Base-by-base conservation (phyloP, 2,329 filamentous ascomycete species). In the Fusarium sacchari region DNA sequence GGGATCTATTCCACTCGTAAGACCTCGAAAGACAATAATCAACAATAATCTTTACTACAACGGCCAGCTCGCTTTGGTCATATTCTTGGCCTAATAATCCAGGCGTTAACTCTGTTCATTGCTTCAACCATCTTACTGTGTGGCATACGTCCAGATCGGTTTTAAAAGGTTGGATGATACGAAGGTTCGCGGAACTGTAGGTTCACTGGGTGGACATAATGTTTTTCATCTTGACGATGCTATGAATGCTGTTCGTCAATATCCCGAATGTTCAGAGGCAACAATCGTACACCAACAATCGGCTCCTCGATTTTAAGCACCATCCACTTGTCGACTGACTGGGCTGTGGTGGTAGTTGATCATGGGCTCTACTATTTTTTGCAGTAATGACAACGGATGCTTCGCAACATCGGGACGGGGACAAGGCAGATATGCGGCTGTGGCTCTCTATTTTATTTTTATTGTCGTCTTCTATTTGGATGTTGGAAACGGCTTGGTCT, bases 1-100 rank as follows among this genome's bases (percentile, higher is more conserved):
- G 96, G 96, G 96, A 99, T 84, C 84, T 99, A 34, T 97, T 98
- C 83, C 96, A 98, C 85, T 97, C 95, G 71, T 98, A 84, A 44
- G 30, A 32, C 89, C 61, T 49, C 28, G 47, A 62, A 58, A 57
- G 40, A 64, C 57, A 50, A 69, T 37, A 59, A 66, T 49, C 57
- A 53, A 69, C 69, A 72, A 72, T 72, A 67, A 64, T 70, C 73
- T 77, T 73, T 69, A 69, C 56, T 66, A 57, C 52, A 55, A 57
- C 64, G 64, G 67, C 65, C 40, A n/a, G 55, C 56, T 62, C 56
- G 50, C 15, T 47, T 44, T 63, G 71, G 56, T 44, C 46, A 30
- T 30, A 42, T 60, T 64, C 61, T 61, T 60, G 53, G 52, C 57
- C 69, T 53, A 37, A 56, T 56, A 56, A 56, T 44, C 42, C 66